phyloP scores from a whole-genome alignment of 176 grass and related monocot genomes.

The Raddia guianensis region DNA sequence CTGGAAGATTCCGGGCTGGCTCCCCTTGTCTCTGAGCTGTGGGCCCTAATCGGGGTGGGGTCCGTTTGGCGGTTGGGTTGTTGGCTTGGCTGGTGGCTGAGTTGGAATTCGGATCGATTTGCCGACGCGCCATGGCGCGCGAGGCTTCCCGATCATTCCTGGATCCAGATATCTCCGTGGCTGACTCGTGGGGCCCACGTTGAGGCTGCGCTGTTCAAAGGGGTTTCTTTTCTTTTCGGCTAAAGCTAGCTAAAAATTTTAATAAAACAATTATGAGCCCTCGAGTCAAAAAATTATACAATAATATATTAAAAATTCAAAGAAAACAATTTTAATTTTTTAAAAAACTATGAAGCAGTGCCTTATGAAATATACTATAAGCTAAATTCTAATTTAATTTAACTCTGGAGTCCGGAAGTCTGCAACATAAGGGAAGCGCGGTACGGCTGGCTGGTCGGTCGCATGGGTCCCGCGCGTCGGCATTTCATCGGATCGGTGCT shows the following conservation, averaged over 20 bases:
- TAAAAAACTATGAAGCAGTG: too few relatives aligned
- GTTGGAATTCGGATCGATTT: background rate
- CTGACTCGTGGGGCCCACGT: slow-evolving; percentile 12
- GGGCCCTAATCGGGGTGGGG: background rate
- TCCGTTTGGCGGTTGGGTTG: background rate
- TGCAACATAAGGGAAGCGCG: background rate
- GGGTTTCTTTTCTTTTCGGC: too few relatives aligned
- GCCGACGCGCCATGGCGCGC: background rate
- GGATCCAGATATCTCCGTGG: slow-evolving; percentile 36
- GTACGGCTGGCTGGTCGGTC: background rate
- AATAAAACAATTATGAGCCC: too few relatives aligned
- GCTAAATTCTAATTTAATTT: too few relatives aligned
- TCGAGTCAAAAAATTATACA: too few relatives aligned
- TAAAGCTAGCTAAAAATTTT: too few relatives aligned
- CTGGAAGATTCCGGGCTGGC: slow-evolving; percentile 44
- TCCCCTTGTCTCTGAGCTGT: slow-evolving; percentile 34
- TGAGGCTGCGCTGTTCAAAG: background rate
- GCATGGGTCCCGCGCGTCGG: background rate
- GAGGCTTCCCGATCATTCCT: slow-evolving; percentile 41
- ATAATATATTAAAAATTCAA: too few relatives aligned
- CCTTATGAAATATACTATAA: too few relatives aligned
- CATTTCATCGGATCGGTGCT: background rate
- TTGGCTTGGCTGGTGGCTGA: background rate
- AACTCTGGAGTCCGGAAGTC: too few relatives aligned
- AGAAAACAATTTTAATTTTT: too few relatives aligned